phyloP scores from a whole-genome alignment of 2,329 filamentous ascomycete species.

The Pleomassaria siparia region DNA sequence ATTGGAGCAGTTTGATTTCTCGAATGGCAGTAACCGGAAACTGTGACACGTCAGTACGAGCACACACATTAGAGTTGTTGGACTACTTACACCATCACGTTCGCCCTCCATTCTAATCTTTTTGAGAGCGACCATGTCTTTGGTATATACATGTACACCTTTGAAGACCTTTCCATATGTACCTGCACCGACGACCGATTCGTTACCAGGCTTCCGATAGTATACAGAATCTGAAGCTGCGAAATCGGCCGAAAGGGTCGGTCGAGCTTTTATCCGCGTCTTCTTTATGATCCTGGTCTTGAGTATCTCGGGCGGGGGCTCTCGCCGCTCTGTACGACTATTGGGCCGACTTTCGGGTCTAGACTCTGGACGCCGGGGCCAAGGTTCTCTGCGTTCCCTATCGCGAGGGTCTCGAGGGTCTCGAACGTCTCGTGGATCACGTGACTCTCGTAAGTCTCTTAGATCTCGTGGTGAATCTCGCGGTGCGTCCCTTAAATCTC shows the following conservation, averaged over 20 bases:
- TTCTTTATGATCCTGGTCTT: conserved; percentile 63
- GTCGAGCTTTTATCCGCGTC: conserved; percentile 70
- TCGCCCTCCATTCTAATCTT: conserved; percentile 93
- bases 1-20: conserved; percentile 90
- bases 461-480: conserved; percentile 22
- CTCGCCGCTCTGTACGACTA: conserved; percentile 38
- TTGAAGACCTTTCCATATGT: conserved; percentile 97
- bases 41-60: conserved; percentile 31
- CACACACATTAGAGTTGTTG: background rate
- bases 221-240: conserved; percentile 85
- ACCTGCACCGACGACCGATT: conserved; percentile 91
- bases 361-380: conserved; percentile 29
- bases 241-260: conserved; percentile 70
- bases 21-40: conserved; percentile 89
- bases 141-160: conserved; percentile 88
- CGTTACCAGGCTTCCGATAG: conserved; percentile 93
- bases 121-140: conserved; percentile 80
- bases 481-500: conserved; percentile 19
- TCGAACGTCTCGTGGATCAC: conserved; percentile 17
- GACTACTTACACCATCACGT: conserved; percentile 66
- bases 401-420: conserved; percentile 11
- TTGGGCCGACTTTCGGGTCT: conserved; percentile 38
- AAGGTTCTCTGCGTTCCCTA: conserved; percentile 33
- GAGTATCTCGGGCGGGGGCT: conserved; percentile 43
- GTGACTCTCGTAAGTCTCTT: conserved; percentile 19